Percentiles rank a stretch among this genome's conserved stretches.
Evolutionary conservation across 2,329 filamentous ascomycete genomes (phyloP).

Genomic region (Ophiostoma angusticollis): DNA sequence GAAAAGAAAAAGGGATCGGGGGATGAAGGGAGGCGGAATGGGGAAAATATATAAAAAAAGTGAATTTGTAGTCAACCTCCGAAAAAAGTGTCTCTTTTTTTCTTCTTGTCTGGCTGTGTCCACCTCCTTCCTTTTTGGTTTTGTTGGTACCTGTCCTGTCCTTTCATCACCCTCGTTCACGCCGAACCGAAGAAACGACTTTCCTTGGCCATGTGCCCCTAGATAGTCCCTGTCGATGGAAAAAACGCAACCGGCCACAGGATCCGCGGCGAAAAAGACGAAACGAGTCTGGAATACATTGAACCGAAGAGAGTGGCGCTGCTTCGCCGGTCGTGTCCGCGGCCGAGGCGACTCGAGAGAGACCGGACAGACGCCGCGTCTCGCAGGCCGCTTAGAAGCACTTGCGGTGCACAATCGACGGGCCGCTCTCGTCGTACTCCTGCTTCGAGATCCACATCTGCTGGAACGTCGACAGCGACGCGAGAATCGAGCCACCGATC

Average conservation of each 20-base stretch:
- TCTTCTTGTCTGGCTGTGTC: constrained; percentile 7
- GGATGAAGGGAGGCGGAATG: too few relatives aligned
- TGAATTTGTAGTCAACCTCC: constrained; percentile 44
- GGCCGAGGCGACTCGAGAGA: constrained; percentile 25
- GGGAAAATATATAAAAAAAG: constrained; percentile 35
- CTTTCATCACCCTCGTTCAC: constrained; percentile 34
- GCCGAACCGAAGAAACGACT: too few relatives aligned
- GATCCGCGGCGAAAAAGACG: constrained; percentile 33
- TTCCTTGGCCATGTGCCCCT: constrained; percentile 28
- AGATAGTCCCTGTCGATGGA: constrained; percentile 25
- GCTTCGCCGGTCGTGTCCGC: constrained; percentile 31
- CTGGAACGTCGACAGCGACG: constrained; percentile 99
- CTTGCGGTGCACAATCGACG: constrained; percentile 99
- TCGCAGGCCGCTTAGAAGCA: constrained; percentile 70
- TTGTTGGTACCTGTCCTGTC: constrained; percentile 25
- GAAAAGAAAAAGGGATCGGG: constrained; percentile 37
- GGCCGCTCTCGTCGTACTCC: constrained; percentile 99
- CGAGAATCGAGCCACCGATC: constrained; percentile 99
- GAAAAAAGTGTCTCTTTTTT: constrained; percentile 12
- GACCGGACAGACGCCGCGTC: not conserved
- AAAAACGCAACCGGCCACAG: constrained; percentile 34
- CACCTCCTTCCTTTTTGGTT: not conserved
- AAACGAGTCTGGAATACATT: constrained; percentile 38
- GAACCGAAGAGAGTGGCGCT: constrained; percentile 29
- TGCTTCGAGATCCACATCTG: constrained; percentile 99